Conservation (phyloP, 139 green algal species). For the Chlamydomonas schloesseri region DNA sequence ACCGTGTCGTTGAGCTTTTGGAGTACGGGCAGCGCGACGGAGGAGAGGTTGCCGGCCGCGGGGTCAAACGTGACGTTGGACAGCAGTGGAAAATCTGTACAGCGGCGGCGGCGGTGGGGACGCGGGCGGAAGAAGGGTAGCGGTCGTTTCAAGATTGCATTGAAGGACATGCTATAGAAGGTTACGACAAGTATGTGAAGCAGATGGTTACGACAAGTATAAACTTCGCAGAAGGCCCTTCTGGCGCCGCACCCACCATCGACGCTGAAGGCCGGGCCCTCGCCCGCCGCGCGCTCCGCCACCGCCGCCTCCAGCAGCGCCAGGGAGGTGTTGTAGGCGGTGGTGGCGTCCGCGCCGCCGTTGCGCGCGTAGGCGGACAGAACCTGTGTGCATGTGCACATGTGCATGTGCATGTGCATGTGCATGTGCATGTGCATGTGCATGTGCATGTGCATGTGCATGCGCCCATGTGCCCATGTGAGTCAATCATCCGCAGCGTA, state of each 20-base stretch:
- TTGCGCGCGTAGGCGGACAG: conserved; percentile 31
- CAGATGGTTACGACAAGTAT: too few species aligned
- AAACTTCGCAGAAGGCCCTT: too few species aligned
- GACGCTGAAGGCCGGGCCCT: background rate
- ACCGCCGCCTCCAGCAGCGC: conserved; percentile 7
- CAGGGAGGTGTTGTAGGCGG: conserved; percentile 53
- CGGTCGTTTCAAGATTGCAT: too few species aligned
- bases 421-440: too few species aligned
- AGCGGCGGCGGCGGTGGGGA: background rate
- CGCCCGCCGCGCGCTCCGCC: background rate
- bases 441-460: too few species aligned
- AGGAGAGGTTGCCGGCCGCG: conserved; percentile 8
- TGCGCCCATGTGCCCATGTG: too few species aligned
- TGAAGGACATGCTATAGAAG: too few species aligned
- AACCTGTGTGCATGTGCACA: conserved; percentile 8
- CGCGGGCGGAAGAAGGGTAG: too few species aligned
- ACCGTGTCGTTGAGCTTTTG: conserved; percentile 35
- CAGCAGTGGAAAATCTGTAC: conserved; percentile 7
- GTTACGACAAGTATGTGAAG: too few species aligned
- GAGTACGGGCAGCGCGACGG: conserved; percentile 13
- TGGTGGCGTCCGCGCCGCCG: conserved; percentile 40
- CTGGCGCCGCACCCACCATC: conserved; percentile 19
- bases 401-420: too few species aligned
- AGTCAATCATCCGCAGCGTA: too few species aligned
- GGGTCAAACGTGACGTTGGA: conserved; percentile 40